These are phyloP conservation scores for Lachnellula occidentalis DNA, from an alignment of 2,329 filamentous ascomycete species.

Conservation along the genomic window DNA sequence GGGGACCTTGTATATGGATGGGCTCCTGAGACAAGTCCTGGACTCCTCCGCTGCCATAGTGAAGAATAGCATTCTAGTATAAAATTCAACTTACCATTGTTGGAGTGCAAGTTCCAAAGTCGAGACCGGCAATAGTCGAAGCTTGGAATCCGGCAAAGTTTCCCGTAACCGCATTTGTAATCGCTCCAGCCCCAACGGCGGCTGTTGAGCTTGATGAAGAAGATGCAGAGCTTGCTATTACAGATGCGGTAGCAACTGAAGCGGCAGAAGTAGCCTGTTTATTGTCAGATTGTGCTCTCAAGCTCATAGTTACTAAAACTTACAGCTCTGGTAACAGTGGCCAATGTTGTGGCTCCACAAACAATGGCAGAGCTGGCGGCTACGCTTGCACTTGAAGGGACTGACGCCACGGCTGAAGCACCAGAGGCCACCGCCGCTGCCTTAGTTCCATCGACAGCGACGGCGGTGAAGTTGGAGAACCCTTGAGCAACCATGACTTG, in stretches of 20 bases:
- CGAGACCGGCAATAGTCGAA: constrained; percentile 33
- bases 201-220: constrained; percentile 20
- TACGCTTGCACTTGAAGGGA: constrained; percentile 7
- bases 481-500: constrained; percentile 57
- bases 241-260: constrained; percentile 5
- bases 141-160: constrained; percentile 20
- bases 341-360: constrained; percentile 16
- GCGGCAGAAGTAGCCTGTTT: constrained; percentile 5
- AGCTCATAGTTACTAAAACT: neutral
- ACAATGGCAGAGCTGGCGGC: constrained; percentile 11
- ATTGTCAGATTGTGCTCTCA: neutral
- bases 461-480: constrained; percentile 54
- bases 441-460: constrained; percentile 32
- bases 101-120: constrained; percentile 46
- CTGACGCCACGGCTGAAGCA: constrained; percentile 5
- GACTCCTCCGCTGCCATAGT: too few relatives aligned
- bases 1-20: too few relatives aligned
- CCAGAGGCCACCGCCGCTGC: constrained; percentile 30
- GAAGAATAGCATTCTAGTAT: too few relatives aligned
- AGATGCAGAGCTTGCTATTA: constrained; percentile 15
- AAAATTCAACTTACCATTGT: constrained; percentile 32
- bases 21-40: too few relatives aligned
- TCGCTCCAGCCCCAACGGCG: constrained; percentile 13
- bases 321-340: constrained; percentile 17
- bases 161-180: constrained; percentile 14